Evolutionary conservation across 345 rosid species (phyloP).

Genomic region (Adansonia digitata): DNA sequence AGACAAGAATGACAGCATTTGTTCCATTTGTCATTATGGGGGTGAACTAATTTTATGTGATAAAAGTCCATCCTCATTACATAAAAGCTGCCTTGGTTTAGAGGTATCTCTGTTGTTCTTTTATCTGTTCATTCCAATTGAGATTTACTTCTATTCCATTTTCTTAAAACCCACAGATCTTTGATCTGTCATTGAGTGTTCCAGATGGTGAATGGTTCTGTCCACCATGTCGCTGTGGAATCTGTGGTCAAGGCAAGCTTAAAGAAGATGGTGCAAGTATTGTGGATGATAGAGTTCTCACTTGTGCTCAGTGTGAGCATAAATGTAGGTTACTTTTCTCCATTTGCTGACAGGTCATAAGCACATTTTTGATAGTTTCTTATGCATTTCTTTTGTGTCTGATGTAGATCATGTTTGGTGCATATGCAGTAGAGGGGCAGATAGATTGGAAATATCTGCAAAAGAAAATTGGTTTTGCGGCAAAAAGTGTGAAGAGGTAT

Average conservation of each 20-base stretch:
- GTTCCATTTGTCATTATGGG: conserved; percentile 78
- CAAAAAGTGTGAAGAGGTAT: conserved; percentile 59
- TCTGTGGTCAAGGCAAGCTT: conserved; percentile 39
- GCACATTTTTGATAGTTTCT: conserved; percentile 19
- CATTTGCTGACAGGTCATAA: background rate
- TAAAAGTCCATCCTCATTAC: conserved; percentile 83
- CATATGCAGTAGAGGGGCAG: conserved; percentile 22
- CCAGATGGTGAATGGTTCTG: conserved; percentile 93
- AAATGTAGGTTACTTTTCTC: conserved; percentile 46
- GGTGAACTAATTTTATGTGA: conserved; percentile 76
- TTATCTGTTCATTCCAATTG: background rate
- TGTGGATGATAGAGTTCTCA: conserved; percentile 26
- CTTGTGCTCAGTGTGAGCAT: conserved; percentile 60
- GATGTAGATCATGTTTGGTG: conserved; percentile 57
- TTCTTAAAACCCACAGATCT: background rate
- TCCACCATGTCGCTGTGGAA: conserved; percentile 68
- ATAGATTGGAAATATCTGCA: conserved; percentile 16
- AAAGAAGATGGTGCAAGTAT: conserved; percentile 22
- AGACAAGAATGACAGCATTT: conserved; percentile 50
- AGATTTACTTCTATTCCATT: background rate
- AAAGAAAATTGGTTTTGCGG: conserved; percentile 62
- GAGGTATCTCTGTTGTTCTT: conserved; percentile 32
- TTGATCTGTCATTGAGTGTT: conserved; percentile 37
- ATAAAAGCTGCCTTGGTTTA: conserved; percentile 61
- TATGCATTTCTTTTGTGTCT: conserved; percentile 15